These are phyloP conservation scores for Melanomma pulvis-pyrius DNA, from an alignment of 495 filamentous ascomycete genomes.

Conservation along the genomic window DNA sequence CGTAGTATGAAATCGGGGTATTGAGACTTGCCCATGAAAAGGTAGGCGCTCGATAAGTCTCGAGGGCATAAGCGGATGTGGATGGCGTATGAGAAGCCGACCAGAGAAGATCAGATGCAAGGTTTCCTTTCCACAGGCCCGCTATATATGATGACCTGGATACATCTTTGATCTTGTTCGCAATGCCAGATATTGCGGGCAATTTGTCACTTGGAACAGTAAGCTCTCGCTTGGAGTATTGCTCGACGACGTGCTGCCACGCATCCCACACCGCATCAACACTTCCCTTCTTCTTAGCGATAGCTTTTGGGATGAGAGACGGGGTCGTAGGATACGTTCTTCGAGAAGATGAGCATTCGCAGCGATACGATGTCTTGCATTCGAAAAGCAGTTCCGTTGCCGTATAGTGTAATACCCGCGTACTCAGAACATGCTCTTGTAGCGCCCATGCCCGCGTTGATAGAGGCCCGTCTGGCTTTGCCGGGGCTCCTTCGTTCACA, in stretches of 20 bases:
- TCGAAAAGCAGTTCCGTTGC: conserved; percentile 36
- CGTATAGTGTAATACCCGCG: conserved; percentile 33
- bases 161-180: conserved; percentile 17
- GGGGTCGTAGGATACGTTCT: conserved; percentile 21
- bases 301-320: conserved; percentile 19
- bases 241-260: conserved; percentile 27
- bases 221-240: conserved; percentile 24
- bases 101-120: conserved; percentile 27
- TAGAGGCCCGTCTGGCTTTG: conserved; percentile 13
- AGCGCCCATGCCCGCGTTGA: conserved; percentile 32
- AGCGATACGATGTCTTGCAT: conserved; percentile 29
- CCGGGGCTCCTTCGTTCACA: conserved; percentile 5
- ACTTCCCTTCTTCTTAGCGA: conserved; percentile 5
- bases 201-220: conserved; percentile 20
- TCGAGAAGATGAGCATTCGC: conserved; percentile 25
- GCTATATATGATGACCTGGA: conserved; percentile 14
- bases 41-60: conserved; percentile 9
- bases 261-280: conserved; percentile 17
- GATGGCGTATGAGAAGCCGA: neutral
- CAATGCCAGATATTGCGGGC: conserved; percentile 24
- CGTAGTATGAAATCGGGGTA: conserved; percentile 14
- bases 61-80: neutral
- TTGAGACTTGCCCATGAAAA: conserved; percentile 26
- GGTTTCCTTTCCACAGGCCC: conserved; percentile 28
- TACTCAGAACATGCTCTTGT: conserved; percentile 34